These are phyloP conservation scores for Pseudopithomyces chartarum DNA, from an alignment of 2,329 filamentous ascomycete species.

Conservation along the genomic window DNA sequence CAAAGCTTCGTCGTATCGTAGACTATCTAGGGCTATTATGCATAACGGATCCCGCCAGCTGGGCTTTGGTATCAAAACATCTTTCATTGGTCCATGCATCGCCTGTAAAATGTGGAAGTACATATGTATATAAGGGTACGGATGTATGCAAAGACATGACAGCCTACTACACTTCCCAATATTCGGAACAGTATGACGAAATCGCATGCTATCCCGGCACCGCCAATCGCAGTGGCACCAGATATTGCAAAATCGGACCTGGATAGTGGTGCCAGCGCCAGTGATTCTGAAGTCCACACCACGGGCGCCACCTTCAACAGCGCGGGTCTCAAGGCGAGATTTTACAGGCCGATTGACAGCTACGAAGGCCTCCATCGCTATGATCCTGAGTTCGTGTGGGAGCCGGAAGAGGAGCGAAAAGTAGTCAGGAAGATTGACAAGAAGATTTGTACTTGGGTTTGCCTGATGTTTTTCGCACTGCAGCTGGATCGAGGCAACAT, in stretches of 20 bases:
- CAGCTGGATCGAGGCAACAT: constrained; percentile 58
- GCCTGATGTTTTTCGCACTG: constrained; percentile 60
- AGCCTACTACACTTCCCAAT: not conserved
- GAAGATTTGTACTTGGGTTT: constrained; percentile 57
- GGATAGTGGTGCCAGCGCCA: constrained; percentile 24
- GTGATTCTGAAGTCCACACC: constrained; percentile 15
- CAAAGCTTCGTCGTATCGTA: not conserved
- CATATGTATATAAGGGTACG: not conserved
- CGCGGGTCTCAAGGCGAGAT: constrained; percentile 38
- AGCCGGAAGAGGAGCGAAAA: constrained; percentile 59
- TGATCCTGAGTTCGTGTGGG: constrained; percentile 63
- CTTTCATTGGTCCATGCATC: not conserved
- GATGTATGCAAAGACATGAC: not conserved
- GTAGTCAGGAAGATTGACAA: constrained; percentile 61
- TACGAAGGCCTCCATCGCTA: constrained; percentile 66
- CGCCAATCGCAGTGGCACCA: constrained; percentile 12
- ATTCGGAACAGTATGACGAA: constrained; percentile 11
- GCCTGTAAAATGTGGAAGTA: not conserved
- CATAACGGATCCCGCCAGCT: not conserved
- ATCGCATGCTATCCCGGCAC: constrained; percentile 1
- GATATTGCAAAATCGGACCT: constrained; percentile 26
- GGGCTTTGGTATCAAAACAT: not conserved
- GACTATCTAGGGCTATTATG: not conserved
- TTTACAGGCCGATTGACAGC: constrained; percentile 57
- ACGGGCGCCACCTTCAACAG: constrained; percentile 42